A percentile compares a stretch with the other conserved stretches of the same genome.
Conservation (phyloP, 2,329 filamentous ascomycete species). For the Microsporum ferrugineum region DNA sequence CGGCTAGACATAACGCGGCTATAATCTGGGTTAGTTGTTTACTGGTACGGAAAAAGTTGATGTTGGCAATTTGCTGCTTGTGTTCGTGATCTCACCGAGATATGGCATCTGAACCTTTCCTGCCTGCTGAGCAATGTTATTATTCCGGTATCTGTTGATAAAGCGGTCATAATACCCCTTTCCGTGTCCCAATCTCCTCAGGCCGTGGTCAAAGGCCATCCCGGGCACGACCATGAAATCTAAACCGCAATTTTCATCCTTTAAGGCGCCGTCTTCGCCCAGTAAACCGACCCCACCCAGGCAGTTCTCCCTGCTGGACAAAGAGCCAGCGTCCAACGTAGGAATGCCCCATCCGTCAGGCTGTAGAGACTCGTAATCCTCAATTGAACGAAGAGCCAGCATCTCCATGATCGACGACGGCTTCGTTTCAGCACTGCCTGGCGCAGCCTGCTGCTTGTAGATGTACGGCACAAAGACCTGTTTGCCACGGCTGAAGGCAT, state of each 20-base stretch:
- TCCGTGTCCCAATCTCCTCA: slow-evolving; percentile 78
- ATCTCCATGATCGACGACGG: slow-evolving; percentile 82
- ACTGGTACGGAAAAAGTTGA: slow-evolving; percentile 11
- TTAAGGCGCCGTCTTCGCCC: slow-evolving; percentile 8
- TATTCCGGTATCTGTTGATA: slow-evolving; percentile 58
- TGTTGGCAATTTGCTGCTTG: too few species aligned
- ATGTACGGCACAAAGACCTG: slow-evolving; percentile 87
- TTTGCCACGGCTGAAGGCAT: slow-evolving; percentile 68
- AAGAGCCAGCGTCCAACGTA: slow-evolving; percentile 57
- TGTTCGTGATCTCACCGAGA: slow-evolving; percentile 41
- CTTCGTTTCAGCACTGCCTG: slow-evolving; percentile 26
- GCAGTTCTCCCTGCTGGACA: slow-evolving; percentile 58
- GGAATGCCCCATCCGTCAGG: slow-evolving; percentile 90
- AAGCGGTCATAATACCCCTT: slow-evolving; percentile 97
- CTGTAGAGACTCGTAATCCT: slow-evolving; percentile 66
- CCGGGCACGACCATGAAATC: slow-evolving; percentile 88
- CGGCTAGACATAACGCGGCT: slow-evolving; percentile 72
- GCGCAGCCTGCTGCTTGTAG: slow-evolving; percentile 42
- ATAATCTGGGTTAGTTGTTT: slow-evolving; percentile 18
- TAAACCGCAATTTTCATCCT: slow-evolving; percentile 39
- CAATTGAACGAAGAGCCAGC: slow-evolving; percentile 61
- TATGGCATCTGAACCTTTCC: slow-evolving; percentile 40
- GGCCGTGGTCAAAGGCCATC: slow-evolving; percentile 70
- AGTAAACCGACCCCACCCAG: slow-evolving; percentile 51
- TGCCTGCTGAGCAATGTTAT: slow-evolving; percentile 22